Conservation (phyloP, 306 rosid species). For the Quercus aquifolioides region DNA sequence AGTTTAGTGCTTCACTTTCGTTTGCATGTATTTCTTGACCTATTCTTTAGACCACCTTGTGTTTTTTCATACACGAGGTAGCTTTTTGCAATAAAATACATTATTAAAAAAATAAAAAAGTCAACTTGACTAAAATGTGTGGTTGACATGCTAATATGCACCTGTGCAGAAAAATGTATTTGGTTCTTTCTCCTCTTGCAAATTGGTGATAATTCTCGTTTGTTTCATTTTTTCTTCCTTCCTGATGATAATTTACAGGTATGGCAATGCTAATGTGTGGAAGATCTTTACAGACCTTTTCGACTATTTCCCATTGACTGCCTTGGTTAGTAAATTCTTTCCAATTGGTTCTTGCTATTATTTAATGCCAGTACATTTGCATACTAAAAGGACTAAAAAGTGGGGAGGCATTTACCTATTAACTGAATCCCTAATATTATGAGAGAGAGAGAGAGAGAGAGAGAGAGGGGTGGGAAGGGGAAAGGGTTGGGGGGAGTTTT, state of each 20-base stretch:
- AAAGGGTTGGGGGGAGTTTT: too few species aligned
- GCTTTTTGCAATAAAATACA: too few species aligned
- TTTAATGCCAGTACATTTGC: not conserved
- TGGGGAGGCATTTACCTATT: not conserved
- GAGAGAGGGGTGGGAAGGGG: not conserved
- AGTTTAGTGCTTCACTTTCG: too few species aligned
- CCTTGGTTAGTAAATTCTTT: slow-evolving; percentile 71
- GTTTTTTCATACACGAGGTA: too few species aligned
- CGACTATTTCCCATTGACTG: slow-evolving; percentile 95
- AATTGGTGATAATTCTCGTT: slow-evolving; percentile 14
- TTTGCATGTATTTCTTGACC: too few species aligned
- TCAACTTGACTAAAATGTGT: not conserved
- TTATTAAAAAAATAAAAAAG: too few species aligned
- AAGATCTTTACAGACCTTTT: slow-evolving; percentile 97
- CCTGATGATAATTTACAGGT: slow-evolving; percentile 49
- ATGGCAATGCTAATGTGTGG: slow-evolving; percentile 97
- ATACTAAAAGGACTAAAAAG: not conserved
- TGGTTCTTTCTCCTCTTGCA: not conserved
- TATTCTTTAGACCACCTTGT: too few species aligned
- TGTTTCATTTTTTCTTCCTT: not conserved
- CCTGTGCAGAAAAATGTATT: not conserved
- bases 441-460: not conserved
- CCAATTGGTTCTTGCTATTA: not conserved
- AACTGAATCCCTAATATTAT: not conserved
- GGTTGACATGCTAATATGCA: slow-evolving; percentile 11